Base-by-base conservation (phyloP, 495 filamentous ascomycete genomes). In the Tricharina praecox region DNA sequence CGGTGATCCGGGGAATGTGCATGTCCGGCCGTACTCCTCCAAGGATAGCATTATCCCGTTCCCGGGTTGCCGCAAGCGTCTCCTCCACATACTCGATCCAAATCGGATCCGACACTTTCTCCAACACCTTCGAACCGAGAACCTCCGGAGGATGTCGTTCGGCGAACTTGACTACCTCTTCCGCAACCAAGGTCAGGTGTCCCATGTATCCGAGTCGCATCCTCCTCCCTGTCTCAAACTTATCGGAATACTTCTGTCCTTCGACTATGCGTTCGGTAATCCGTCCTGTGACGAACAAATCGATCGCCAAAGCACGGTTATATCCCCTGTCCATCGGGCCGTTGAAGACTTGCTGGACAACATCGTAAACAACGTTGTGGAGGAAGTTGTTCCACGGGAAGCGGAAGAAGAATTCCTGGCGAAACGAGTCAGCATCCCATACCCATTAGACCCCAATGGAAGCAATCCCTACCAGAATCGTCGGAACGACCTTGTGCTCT, bases 311-410 rank as follows among this genome's bases (percentile, higher is more conserved):
- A 34, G 76, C 78, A 5, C 84, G 79, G 64, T 99, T 99, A 62
- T 78, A 95, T 11, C 90, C 85, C 44, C 86, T 79, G 53, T 95
- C 87, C 83, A 99, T 94, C 10, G 83, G 83, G 0, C 92, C 90
- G 59, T 99, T 99, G 66, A 99, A 97, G 0, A 99, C 92, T 67
- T 99, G 90, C 62, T 99, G 90, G 10, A 99, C 81, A 52, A 99
- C 86, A 62, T 99, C 90, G 62, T 99, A 99, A 20, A 99, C 90
- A 35, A 99, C 90, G 65, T 99, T 99, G 63, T 99, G 90, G 19
- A 99, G 75, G 60, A 99, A 99, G 63, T 99, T 99, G 60, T 99
- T 99, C 90, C 90, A 99, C 3, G 90, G 92, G 63, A 96, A 96
- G 45, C 77, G 78, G 70, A 96, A 99, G 68, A 99, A 99, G 68